Percentiles rank a stretch among this genome's conserved stretches.
Conservation (phyloP, 495 filamentous ascomycete genomes). For the Cenococcum geophilum region DNA sequence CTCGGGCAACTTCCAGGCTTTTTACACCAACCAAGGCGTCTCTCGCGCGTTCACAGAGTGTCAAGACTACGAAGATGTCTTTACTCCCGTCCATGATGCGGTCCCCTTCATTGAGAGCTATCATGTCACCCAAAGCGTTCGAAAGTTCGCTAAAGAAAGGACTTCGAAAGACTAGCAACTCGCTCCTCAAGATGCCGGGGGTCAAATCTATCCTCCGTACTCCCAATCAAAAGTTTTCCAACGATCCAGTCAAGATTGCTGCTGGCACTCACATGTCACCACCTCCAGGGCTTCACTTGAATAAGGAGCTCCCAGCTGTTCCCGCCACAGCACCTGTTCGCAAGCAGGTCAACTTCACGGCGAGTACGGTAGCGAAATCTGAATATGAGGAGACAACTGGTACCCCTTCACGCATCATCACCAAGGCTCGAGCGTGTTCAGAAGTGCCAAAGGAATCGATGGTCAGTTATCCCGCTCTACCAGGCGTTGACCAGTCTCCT, state of each 20-base stretch:
- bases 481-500: constrained; percentile 2
- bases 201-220: constrained; percentile 59
- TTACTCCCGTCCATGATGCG: constrained; percentile 50
- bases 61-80: constrained; percentile 51
- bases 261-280: constrained; percentile 51
- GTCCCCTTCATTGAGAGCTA: constrained; percentile 36
- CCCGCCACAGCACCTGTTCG: constrained; percentile 33
- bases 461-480: constrained; percentile 30
- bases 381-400: constrained; percentile 25
- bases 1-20: constrained; percentile 48
- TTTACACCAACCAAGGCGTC: constrained; percentile 81
- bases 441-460: constrained; percentile 19
- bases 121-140: constrained; percentile 19
- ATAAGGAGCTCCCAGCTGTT: constrained; percentile 35
- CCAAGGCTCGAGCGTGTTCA: constrained; percentile 23
- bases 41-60: constrained; percentile 55
- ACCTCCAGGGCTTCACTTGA: constrained; percentile 35
- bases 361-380: constrained; percentile 44
- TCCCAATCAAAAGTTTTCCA: constrained; percentile 55
- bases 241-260: constrained; percentile 55
- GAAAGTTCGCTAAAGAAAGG: constrained; percentile 17
- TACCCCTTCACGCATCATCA: constrained; percentile 16
- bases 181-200: constrained; percentile 28
- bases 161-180: constrained; percentile 26
- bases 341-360: constrained; percentile 59